These are phyloP conservation scores for Yamadazyma sp. DNA, from an alignment of 1,139 yeast species.

Conservation along the genomic window DNA sequence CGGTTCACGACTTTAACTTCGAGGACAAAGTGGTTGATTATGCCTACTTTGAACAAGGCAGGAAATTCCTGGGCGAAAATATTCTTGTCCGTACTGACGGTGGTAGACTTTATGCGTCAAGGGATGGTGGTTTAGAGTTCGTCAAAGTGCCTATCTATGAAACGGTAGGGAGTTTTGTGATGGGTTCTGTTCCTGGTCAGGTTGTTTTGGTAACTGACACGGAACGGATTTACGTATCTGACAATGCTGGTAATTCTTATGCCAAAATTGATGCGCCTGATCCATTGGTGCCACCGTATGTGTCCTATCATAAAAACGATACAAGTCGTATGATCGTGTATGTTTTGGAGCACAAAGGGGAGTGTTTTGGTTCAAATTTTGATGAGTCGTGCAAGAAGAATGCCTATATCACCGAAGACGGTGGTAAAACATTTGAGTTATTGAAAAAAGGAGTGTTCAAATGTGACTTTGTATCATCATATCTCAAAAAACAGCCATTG, in stretches of 20 bases:
- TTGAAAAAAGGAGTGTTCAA: slow-evolving; percentile 50
- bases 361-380: slow-evolving; percentile 46
- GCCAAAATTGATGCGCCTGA: slow-evolving; percentile 49
- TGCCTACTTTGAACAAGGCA: slow-evolving; percentile 52
- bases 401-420: slow-evolving; percentile 62
- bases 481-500: slow-evolving; percentile 25
- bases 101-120: slow-evolving; percentile 61
- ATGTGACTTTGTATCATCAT: slow-evolving; percentile 70
- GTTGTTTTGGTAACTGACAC: slow-evolving; percentile 60
- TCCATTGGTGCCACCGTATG: slow-evolving; percentile 32
- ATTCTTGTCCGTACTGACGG: slow-evolving; percentile 60
- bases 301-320: slow-evolving; percentile 60
- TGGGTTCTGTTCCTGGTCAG: slow-evolving; percentile 65
- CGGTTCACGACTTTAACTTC: slow-evolving; percentile 23
- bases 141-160: slow-evolving; percentile 47
- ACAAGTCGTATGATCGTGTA: slow-evolving; percentile 66
- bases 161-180: slow-evolving; percentile 51
- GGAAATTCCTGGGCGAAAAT: slow-evolving; percentile 60
- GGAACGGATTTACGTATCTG: slow-evolving; percentile 54
- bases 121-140: slow-evolving; percentile 74
- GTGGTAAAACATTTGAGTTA: slow-evolving; percentile 60
- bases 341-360: slow-evolving; percentile 21
- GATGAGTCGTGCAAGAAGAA: slow-evolving; percentile 49
- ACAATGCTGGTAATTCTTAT: slow-evolving; percentile 68
- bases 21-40: slow-evolving; percentile 54